phyloP scores from a whole-genome alignment of 768 basidiomycete species.

The Termitomyces sp. region DNA sequence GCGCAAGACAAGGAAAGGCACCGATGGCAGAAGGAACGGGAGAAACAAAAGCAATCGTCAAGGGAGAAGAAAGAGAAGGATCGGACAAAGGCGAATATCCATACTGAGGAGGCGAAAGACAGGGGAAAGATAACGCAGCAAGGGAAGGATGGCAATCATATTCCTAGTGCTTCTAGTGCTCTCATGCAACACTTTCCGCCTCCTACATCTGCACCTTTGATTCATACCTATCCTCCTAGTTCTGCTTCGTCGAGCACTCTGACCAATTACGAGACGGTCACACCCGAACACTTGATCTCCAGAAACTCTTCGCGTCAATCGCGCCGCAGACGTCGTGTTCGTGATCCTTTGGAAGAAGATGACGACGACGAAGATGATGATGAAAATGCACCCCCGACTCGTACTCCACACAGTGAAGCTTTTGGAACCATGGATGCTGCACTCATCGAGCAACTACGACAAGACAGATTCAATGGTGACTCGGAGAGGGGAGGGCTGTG shows the following conservation, averaged over 20 bases:
- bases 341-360: conserved; percentile 20
- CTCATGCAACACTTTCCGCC: conserved; percentile 10
- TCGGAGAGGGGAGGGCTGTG: conserved; percentile 18
- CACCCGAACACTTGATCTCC: conserved; percentile 7
- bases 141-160: conserved; percentile 15
- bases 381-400: conserved; percentile 27
- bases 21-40: conserved; percentile 17
- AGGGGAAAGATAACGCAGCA: conserved; percentile 18
- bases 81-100: conserved; percentile 16
- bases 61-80: conserved; percentile 24
- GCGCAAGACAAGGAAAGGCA: conserved; percentile 28
- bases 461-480: conserved; percentile 19
- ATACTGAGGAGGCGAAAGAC: conserved; percentile 21
- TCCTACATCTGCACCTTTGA: conserved; percentile 16
- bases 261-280: conserved; percentile 1
- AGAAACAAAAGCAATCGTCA: conserved; percentile 17
- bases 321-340: conserved; percentile 22
- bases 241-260: conserved; percentile 3
- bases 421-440: conserved; percentile 55
- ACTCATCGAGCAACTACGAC: conserved; percentile 38
- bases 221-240: conserved; percentile 15
- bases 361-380: conserved; percentile 19
- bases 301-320: conserved; percentile 14
- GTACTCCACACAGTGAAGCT: conserved; percentile 59
- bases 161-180: conserved; percentile 13